Base-by-base conservation (phyloP, 371 early-diverging fungal species). In the Batkoa obscura region DNA sequence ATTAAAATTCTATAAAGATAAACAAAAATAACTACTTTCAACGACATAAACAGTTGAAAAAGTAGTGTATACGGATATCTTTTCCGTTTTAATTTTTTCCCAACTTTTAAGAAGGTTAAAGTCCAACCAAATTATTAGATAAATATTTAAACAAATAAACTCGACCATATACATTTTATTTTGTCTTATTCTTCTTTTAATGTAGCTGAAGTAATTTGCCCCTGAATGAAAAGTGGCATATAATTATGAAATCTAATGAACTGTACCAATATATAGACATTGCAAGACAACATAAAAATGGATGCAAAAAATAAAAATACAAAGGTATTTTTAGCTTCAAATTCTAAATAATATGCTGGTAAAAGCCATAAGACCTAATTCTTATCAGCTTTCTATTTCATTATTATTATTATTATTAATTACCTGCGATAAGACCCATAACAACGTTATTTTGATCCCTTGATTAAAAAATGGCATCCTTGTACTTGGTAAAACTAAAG, bases 291-390 rank as follows among this genome's bases (percentile, higher is more conserved):
- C 62, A 92, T 87, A 9, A 66, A 35, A 0, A 76, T 60, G 6
- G 88, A 80, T 12, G 90, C 74, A 4, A 75, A 45, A 81, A 86
- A 92, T 30, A 93, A 59, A 33, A 59, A 61, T 45, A 74, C 66
- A 63, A 89, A 90, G 0, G 88, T 88, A 59, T 85, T 84, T 58
- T 83, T 60, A 0, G 88, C 91, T 15, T 81, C 69, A 60, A 90
- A 88, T 67, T 93, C 94, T 9, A 94, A 75, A 36, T 72, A 68
- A 59, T 86, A 96, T 0, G 91, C 94, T 51, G 72, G 76, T 6
- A 72, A 76, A 35, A 93, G 70, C 86, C 91, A 93, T 2, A 86
- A 38, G 0, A 72, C 93, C 81, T 94, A 73, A 15, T 60, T 59
- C 9, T 53, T 58, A 23, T n/a, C 4, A 32, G 23, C 12, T 17